Conservation (phyloP, 23 red algal genomes). For the Gracilariopsis chorda region DNA sequence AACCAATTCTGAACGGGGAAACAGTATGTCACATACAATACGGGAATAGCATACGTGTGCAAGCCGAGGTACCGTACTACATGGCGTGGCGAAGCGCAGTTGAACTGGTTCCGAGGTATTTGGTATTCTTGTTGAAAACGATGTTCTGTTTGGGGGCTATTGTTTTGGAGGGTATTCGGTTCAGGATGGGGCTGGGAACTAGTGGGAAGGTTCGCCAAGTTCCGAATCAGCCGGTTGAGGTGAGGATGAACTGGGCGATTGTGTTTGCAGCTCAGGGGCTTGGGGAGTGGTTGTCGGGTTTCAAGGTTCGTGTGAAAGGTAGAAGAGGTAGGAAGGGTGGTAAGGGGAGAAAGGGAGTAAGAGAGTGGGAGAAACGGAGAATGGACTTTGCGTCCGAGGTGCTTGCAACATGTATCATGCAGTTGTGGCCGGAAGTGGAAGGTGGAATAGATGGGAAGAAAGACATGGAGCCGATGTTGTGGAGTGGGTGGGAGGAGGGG, state of each 20-base stretch:
- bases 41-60: not conserved
- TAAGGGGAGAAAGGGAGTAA: not conserved
- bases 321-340: not conserved
- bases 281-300: not conserved
- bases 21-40: not conserved
- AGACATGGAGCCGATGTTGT: not conserved
- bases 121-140: not conserved
- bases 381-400: not conserved
- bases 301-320: not conserved
- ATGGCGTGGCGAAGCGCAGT: not conserved
- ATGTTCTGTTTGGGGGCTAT: not conserved
- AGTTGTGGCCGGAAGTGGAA: not conserved
- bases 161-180: not conserved
- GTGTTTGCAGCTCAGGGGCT: constrained; percentile 6
- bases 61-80: not conserved
- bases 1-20: not conserved
- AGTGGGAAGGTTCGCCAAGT: not conserved
- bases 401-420: not conserved
- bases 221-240: not conserved
- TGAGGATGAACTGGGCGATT: not conserved
- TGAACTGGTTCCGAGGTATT: not conserved
- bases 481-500: not conserved
- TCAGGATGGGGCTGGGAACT: not conserved
- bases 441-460: not conserved
- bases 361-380: not conserved